Conservation (phyloP, 2,329 filamentous ascomycete species). For the Paraphaeosphaeria sporulosa region DNA sequence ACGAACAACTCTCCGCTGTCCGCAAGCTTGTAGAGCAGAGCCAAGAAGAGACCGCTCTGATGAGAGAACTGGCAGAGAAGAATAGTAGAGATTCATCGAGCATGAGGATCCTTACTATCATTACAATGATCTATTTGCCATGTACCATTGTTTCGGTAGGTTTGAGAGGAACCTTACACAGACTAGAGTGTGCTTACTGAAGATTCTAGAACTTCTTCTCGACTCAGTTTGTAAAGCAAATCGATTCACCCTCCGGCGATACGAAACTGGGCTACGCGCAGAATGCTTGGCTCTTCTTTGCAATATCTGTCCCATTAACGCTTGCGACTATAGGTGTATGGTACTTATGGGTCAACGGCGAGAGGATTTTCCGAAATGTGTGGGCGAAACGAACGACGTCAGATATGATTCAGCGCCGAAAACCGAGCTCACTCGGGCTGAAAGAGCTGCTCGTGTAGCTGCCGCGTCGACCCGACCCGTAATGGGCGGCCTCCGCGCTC, state of each 20-base stretch:
- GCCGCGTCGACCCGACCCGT: conserved; percentile 9
- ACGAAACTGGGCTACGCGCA: conserved; percentile 23
- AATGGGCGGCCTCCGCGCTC: neutral
- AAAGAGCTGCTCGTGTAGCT: conserved; percentile 1
- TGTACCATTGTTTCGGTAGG: conserved; percentile 33
- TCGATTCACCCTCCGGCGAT: conserved; percentile 13
- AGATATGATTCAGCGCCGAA: neutral
- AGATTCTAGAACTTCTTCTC: conserved; percentile 32
- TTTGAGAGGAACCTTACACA: neutral
- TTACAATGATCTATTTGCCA: conserved; percentile 34
- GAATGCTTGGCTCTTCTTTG: conserved; percentile 34
- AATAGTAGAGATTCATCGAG: conserved; percentile 30
- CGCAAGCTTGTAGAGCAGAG: conserved; percentile 27
- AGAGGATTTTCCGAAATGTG: conserved; percentile 10
- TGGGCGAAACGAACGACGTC: neutral
- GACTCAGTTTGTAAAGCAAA: conserved; percentile 32
- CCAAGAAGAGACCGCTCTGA: conserved; percentile 27
- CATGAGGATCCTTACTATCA: conserved; percentile 33
- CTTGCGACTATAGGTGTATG: conserved; percentile 29
- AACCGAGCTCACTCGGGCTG: neutral
- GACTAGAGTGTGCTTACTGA: neutral
- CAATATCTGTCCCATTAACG: conserved; percentile 31
- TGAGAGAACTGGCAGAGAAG: conserved; percentile 33
- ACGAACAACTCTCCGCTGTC: neutral
- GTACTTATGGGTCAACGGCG: conserved; percentile 28